Evolutionary conservation across 179 eudicot species (phyloP).

Genomic region (Beta lomatogona): DNA sequence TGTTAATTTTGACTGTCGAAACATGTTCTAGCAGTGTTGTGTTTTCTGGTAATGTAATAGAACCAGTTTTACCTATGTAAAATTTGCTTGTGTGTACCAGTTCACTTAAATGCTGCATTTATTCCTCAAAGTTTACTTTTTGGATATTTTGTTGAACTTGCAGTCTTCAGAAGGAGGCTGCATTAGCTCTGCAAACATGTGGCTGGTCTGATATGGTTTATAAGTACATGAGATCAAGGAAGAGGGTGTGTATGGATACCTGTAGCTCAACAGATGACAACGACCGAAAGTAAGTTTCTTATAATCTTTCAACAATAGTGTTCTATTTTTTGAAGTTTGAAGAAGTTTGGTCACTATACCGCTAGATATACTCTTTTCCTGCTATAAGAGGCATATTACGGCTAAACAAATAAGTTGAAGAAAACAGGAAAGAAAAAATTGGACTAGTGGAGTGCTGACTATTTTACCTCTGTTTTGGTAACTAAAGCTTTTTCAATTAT

Average conservation of each 20-base stretch:
- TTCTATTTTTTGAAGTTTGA: neutral
- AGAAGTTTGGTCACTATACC: neutral
- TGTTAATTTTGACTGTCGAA: neutral
- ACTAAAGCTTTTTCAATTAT: neutral
- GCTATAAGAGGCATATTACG: neutral
- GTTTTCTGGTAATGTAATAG: neutral
- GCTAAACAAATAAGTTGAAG: neutral
- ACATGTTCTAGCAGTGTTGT: neutral
- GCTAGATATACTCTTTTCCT: neutral
- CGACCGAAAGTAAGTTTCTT: constrained; percentile 59
- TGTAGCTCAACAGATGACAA: constrained; percentile 34
- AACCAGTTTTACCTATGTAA: neutral
- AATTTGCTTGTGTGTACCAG: neutral
- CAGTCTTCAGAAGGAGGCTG: constrained; percentile 77
- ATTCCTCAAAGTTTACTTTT: neutral
- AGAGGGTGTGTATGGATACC: constrained; percentile 48
- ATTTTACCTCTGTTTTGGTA: neutral
- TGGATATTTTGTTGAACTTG: constrained; percentile 24
- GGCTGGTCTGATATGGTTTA: constrained; percentile 75
- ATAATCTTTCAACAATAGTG: neutral
- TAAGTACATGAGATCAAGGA: constrained; percentile 59
- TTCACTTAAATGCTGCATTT: neutral
- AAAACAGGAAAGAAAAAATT: neutral
- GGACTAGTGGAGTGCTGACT: neutral
- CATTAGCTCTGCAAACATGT: constrained; percentile 52